These are phyloP conservation scores for Hevea brasiliensis DNA, from an alignment of 345 rosid genomes.

Conservation along the genomic window DNA sequence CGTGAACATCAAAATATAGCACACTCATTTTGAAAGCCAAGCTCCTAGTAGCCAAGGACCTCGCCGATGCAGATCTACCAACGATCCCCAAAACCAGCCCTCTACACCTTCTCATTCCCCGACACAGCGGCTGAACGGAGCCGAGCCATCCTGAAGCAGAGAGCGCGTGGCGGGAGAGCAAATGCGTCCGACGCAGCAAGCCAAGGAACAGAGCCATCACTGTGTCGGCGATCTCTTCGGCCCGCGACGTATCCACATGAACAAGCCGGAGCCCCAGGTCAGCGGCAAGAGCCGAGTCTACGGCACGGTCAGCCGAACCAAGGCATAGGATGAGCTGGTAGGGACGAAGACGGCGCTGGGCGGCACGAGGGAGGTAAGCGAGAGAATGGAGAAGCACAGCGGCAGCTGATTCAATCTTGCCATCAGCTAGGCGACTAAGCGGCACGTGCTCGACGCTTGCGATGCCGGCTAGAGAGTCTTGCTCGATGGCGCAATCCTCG, in stretches of 20 bases:
- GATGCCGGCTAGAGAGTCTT: constrained; percentile 73
- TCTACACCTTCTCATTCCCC: constrained; percentile 97
- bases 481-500: constrained; percentile 81
- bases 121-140: constrained; percentile 84
- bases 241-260: constrained; percentile 88
- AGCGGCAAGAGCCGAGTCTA: constrained; percentile 85
- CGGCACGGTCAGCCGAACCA: constrained; percentile 90
- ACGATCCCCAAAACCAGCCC: constrained; percentile 92
- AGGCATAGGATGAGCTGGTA: constrained; percentile 92
- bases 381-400: constrained; percentile 93
- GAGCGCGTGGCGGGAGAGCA: constrained; percentile 79
- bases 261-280: constrained; percentile 91
- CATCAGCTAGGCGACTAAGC: constrained; percentile 83
- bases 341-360: constrained; percentile 95
- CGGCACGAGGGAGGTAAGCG: constrained; percentile 97
- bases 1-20: constrained; percentile 81
- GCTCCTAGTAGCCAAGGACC: constrained; percentile 75
- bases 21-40: constrained; percentile 97
- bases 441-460: constrained; percentile 90
- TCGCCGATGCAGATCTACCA: constrained; percentile 90
- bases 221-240: constrained; percentile 96
- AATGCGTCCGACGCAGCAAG: constrained; percentile 85
- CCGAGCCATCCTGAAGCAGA: constrained; percentile 98
- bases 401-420: constrained; percentile 85
- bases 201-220: constrained; percentile 98